Conservation (phyloP, 208 protist species). For the Novymonas esmeraldas region DNA sequence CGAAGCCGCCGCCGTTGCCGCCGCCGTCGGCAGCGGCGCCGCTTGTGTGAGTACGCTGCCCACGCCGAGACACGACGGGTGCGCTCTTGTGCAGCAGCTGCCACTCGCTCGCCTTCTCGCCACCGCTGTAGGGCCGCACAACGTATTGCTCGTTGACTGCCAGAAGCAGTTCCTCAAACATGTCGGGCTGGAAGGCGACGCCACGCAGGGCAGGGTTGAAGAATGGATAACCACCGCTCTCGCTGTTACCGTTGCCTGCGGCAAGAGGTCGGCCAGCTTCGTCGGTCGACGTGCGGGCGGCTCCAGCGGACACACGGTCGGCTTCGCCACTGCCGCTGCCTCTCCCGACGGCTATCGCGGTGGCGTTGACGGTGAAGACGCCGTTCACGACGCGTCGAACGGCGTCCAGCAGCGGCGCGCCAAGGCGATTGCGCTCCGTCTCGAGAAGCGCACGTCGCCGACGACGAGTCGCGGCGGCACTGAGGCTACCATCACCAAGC, state of each 20-base stretch:
- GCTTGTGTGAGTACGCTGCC: neutral
- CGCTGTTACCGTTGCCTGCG: constrained; percentile 4
- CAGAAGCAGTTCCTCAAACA: constrained; percentile 48
- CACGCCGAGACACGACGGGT: constrained; percentile 25
- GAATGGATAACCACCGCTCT: constrained; percentile 30
- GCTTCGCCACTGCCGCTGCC: neutral
- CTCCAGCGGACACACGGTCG: neutral
- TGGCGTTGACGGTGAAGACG: constrained; percentile 17
- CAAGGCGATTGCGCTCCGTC: constrained; percentile 1
- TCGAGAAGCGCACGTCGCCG: constrained; percentile 13
- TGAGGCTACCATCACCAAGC: neutral
- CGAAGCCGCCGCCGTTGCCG: constrained; percentile 5
- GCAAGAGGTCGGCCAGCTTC: constrained; percentile 14
- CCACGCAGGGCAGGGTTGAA: constrained; percentile 37
- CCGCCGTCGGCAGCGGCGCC: neutral
- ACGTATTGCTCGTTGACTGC: constrained; percentile 46
- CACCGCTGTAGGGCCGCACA: constrained; percentile 33
- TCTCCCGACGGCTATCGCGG: neutral
- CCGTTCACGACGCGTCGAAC: constrained; percentile 12
- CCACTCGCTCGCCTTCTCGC: constrained; percentile 42
- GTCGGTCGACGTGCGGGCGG: constrained; percentile 10
- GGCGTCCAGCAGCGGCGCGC: constrained; percentile 14
- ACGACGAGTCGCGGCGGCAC: neutral
- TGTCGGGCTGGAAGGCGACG: constrained; percentile 36
- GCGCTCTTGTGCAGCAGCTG: constrained; percentile 40